Percentiles rank a stretch among this genome's conserved stretches.
Evolutionary conservation across 768 basidiomycete species (phyloP).

Genomic region (Multifurca ochricompacta): DNA sequence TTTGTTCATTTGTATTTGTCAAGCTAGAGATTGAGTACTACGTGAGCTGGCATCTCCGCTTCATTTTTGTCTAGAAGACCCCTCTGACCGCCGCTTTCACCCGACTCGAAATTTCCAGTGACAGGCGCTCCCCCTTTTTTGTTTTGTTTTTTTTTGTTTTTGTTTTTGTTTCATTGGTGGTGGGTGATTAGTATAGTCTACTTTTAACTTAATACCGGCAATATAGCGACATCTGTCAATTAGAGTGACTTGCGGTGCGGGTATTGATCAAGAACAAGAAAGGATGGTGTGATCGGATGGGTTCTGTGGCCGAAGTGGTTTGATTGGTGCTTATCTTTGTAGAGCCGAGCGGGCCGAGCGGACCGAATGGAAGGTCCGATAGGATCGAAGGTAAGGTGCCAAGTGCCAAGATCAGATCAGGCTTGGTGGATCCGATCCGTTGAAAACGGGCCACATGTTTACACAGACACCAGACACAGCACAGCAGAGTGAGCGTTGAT

Average conservation of each 20-base stretch:
- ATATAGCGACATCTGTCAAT: too few species aligned
- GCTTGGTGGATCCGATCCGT: slow-evolving; percentile 6
- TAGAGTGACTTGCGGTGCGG: too few species aligned
- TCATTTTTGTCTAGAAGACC: not conserved
- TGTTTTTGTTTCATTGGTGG: not conserved
- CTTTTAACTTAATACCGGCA: not conserved
- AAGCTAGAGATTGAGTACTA: slow-evolving; percentile 97
- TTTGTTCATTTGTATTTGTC: slow-evolving; percentile 2
- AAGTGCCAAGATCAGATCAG: not conserved
- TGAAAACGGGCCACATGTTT: not conserved
- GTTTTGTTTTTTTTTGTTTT: not conserved
- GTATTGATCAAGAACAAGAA: too few species aligned
- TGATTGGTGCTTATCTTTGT: not conserved
- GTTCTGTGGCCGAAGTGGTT: too few species aligned
- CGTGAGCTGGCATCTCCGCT: slow-evolving; percentile 38
- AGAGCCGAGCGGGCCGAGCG: too few species aligned
- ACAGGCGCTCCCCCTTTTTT: not conserved
- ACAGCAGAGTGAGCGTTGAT: too few species aligned
- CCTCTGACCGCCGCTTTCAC: slow-evolving; percentile 11
- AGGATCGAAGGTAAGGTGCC: too few species aligned
- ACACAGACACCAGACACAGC: too few species aligned
- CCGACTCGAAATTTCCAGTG: slow-evolving; percentile 8
- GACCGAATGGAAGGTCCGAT: not conserved
- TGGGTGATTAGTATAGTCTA: not conserved
- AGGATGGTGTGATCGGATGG: not conserved